These are phyloP conservation scores for Fusarium nematophilum DNA, from an alignment of 2,329 filamentous ascomycete genomes.

Conservation along the genomic window DNA sequence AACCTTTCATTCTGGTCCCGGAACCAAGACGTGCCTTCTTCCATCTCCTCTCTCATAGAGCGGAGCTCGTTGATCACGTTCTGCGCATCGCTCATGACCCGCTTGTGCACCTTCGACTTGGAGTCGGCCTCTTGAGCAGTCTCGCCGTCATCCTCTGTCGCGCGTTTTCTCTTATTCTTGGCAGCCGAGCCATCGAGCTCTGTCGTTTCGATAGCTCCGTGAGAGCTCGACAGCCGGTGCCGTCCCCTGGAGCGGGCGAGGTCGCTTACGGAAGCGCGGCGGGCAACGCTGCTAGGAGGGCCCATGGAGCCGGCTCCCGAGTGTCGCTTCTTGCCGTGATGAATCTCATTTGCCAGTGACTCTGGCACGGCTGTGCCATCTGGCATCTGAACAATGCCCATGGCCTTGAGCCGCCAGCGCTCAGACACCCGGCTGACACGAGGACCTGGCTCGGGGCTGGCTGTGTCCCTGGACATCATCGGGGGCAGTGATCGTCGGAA, in stretches of 20 bases:
- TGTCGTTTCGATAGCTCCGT: constrained; percentile 17
- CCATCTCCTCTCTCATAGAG: constrained; percentile 57
- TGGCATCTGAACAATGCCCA: constrained; percentile 64
- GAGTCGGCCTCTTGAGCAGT: constrained; percentile 13
- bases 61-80: constrained; percentile 55
- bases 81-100: constrained; percentile 57
- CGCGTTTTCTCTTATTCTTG: constrained; percentile 50
- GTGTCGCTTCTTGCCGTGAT: constrained; percentile 55
- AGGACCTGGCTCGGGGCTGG: constrained; percentile 41
- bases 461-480: constrained; percentile 43
- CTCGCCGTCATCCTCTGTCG: constrained; percentile 42
- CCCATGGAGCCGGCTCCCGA: constrained; percentile 49
- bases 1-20: constrained; percentile 57
- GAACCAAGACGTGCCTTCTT: constrained; percentile 61
- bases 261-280: constrained; percentile 43
- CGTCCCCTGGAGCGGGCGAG: constrained; percentile 28
- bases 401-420: constrained; percentile 60
- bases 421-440: constrained; percentile 54
- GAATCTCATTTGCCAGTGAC: constrained; percentile 59
- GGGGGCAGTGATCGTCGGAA: constrained; percentile 57
- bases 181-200: constrained; percentile 26
- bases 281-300: constrained; percentile 28
- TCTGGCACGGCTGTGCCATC: constrained; percentile 66
- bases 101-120: constrained; percentile 49
- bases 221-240: constrained; percentile 39